A percentile compares a stretch with the other conserved stretches of the same genome.
phyloP scores from a whole-genome alignment of 495 filamentous ascomycete species.

The Penicillium atrosanguineum region DNA sequence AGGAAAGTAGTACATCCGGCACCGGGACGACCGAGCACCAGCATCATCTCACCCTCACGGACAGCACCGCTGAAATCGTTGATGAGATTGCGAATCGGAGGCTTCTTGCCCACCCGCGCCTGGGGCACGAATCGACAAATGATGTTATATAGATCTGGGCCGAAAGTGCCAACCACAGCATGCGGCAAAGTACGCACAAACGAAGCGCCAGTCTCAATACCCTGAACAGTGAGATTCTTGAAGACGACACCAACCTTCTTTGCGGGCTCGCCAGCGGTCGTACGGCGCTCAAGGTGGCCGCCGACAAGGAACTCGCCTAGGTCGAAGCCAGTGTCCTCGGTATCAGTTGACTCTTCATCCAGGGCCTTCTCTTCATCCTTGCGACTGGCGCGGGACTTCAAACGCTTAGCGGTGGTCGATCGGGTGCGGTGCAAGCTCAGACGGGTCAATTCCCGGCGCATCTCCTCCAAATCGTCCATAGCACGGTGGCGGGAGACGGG shows the following conservation, averaged over 20 bases:
- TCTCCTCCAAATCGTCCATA: conserved; percentile 68
- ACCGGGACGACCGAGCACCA: conserved; percentile 78
- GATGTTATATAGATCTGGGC: conserved; percentile 75
- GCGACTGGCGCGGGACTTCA: conserved; percentile 27
- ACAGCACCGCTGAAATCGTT: conserved; percentile 78
- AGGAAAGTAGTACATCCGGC: conserved; percentile 80
- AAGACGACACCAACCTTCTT: conserved; percentile 87
- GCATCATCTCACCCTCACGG: conserved; percentile 77
- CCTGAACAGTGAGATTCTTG: conserved; percentile 74
- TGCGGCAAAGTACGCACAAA: conserved; percentile 75
- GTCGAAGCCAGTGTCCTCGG: conserved; percentile 57
- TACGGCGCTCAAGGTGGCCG: conserved; percentile 77
- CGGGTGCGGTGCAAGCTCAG: conserved; percentile 52
- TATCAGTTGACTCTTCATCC: conserved; percentile 18
- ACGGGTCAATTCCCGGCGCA: conserved; percentile 62
- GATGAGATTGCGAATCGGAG: conserved; percentile 59
- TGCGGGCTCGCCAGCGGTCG: conserved; percentile 60
- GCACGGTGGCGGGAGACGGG: conserved; percentile 60
- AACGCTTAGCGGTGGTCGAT: conserved; percentile 26
- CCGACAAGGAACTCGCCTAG: conserved; percentile 72
- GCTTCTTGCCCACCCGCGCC: conserved; percentile 52
- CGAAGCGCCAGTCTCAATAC: conserved; percentile 60
- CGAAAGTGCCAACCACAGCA: conserved; percentile 79
- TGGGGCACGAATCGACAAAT: conserved; percentile 62
- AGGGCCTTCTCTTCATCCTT: conserved; percentile 37